Percentiles rank a stretch among this genome's conserved stretches.
These are phyloP conservation scores for Stellera chamaejasme DNA, from an alignment of 345 rosid species.

Conservation along the genomic window DNA sequence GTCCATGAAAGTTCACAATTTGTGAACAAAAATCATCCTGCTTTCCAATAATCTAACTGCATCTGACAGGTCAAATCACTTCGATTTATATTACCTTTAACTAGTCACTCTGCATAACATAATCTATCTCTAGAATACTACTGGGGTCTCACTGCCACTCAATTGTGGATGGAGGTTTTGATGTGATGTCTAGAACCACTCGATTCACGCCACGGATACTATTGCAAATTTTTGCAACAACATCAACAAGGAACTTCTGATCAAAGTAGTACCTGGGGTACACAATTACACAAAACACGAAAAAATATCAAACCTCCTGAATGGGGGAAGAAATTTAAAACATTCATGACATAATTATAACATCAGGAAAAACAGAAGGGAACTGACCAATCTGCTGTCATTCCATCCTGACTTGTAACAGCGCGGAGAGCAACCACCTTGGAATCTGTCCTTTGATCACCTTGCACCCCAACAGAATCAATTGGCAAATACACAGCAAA, in stretches of 20 bases:
- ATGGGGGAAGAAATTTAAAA: background rate
- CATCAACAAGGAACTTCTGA: slow-evolving; percentile 83
- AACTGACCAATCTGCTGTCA: slow-evolving; percentile 97
- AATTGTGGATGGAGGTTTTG: slow-evolving; percentile 97
- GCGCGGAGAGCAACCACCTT: slow-evolving; percentile 98
- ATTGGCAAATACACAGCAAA: slow-evolving; percentile 95
- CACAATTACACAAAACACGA: background rate
- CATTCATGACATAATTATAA: too few species aligned
- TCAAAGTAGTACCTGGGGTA: slow-evolving; percentile 84
- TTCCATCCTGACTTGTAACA: slow-evolving; percentile 98
- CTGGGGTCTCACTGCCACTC: slow-evolving; percentile 71
- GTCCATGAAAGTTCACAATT: too few species aligned
- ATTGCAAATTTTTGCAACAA: slow-evolving; percentile 83
- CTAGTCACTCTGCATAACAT: slow-evolving; percentile 4
- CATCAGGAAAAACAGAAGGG: background rate
- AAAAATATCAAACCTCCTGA: background rate
- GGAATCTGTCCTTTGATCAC: slow-evolving; percentile 98
- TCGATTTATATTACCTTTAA: slow-evolving; percentile 9
- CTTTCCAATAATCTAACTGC: slow-evolving; percentile 4
- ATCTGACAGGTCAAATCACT: slow-evolving; percentile 1
- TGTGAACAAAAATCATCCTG: background rate
- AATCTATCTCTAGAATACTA: slow-evolving; percentile 6
- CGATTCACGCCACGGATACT: slow-evolving; percentile 93
- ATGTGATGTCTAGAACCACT: slow-evolving; percentile 94
- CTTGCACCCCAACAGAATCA: slow-evolving; percentile 96